phyloP scores from a whole-genome alignment of 2,329 filamentous ascomycete genomes.

The Ophiognomonia clavigignenti-juglandacearum region DNA sequence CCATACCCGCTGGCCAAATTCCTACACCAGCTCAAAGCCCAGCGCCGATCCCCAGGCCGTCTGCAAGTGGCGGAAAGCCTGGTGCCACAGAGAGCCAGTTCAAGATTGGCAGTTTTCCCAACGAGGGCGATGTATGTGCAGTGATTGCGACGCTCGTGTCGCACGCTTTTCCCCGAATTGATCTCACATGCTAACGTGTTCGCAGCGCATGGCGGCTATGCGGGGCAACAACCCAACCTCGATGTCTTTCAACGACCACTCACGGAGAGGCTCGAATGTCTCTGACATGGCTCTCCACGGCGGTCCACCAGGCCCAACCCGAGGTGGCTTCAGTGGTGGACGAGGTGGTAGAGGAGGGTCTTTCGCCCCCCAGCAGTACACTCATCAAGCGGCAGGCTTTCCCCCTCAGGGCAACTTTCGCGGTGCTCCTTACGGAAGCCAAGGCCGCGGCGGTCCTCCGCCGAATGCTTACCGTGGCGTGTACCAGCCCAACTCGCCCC shows the following conservation, averaged over 20 bases:
- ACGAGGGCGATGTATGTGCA: constrained; percentile 72
- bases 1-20: constrained; percentile 53
- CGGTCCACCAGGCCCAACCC: constrained; percentile 50
- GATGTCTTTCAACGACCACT: constrained; percentile 54
- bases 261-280: constrained; percentile 79
- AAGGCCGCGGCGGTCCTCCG: constrained; percentile 43
- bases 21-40: constrained; percentile 84
- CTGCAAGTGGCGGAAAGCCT: constrained; percentile 78
- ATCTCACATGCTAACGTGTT: constrained; percentile 15
- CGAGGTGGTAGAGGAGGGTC: constrained; percentile 42
- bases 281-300: constrained; percentile 67
- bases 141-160: constrained; percentile 3
- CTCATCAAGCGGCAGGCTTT: constrained; percentile 43
- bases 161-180: too few species aligned
- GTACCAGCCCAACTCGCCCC: constrained; percentile 69
- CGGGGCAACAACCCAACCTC: constrained; percentile 48
- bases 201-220: constrained; percentile 60
- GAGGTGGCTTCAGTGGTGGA: constrained; percentile 48
- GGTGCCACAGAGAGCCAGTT: constrained; percentile 50
- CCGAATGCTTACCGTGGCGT: too few species aligned
- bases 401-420: constrained; percentile 34
- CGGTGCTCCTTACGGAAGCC: constrained; percentile 22
- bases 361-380: constrained; percentile 17
- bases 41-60: constrained; percentile 86
- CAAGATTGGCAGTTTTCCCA: constrained; percentile 73